A percentile compares a stretch with the other conserved stretches of the same genome.
phyloP scores from a whole-genome alignment of 1,284 basidiomycete species.

The Somion occarium region DNA sequence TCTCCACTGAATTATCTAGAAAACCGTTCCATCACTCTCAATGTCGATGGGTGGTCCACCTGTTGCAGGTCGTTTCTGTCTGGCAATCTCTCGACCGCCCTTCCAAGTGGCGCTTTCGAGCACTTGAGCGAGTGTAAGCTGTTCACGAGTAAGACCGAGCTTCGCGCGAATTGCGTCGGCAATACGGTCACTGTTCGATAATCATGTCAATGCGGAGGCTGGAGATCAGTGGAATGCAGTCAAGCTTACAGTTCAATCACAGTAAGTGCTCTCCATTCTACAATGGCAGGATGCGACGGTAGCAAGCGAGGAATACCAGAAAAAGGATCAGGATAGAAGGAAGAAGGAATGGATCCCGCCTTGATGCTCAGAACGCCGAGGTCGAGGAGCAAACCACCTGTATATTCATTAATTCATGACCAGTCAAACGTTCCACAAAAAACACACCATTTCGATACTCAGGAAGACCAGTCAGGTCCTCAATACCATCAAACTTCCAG shows the following conservation, averaged over 20 bases:
- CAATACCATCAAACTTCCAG: slow-evolving; percentile 74
- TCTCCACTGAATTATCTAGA: slow-evolving; percentile 33
- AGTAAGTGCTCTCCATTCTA: slow-evolving; percentile 95
- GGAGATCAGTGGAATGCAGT: not conserved
- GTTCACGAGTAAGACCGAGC: slow-evolving; percentile 42
- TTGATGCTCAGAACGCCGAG: slow-evolving; percentile 71
- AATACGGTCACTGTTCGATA: slow-evolving; percentile 69
- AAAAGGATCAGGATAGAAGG: slow-evolving; percentile 37
- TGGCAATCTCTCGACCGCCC: slow-evolving; percentile 89
- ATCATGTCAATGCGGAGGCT: not conserved
- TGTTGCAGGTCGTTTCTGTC: slow-evolving; percentile 64
- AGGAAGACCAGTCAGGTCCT: slow-evolving; percentile 80
- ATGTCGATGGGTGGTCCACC: slow-evolving; percentile 88
- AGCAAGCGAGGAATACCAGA: slow-evolving; percentile 58
- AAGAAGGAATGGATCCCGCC: slow-evolving; percentile 38
- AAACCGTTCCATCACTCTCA: slow-evolving; percentile 81
- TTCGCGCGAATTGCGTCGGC: slow-evolving; percentile 65
- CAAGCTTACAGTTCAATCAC: slow-evolving; percentile 79
- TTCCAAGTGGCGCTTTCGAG: slow-evolving; percentile 96
- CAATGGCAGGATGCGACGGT: slow-evolving; percentile 83
- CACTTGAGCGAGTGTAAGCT: slow-evolving; percentile 79
- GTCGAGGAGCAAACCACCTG: slow-evolving; percentile 87
- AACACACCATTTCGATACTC: slow-evolving; percentile 83
- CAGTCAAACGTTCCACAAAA: not conserved
- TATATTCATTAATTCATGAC: not conserved